Evolutionary conservation across 2,329 filamentous ascomycete genomes (phyloP), one percentile per base, ranked within the genome.

Genomic region (Lachnellula cervina): DNA sequence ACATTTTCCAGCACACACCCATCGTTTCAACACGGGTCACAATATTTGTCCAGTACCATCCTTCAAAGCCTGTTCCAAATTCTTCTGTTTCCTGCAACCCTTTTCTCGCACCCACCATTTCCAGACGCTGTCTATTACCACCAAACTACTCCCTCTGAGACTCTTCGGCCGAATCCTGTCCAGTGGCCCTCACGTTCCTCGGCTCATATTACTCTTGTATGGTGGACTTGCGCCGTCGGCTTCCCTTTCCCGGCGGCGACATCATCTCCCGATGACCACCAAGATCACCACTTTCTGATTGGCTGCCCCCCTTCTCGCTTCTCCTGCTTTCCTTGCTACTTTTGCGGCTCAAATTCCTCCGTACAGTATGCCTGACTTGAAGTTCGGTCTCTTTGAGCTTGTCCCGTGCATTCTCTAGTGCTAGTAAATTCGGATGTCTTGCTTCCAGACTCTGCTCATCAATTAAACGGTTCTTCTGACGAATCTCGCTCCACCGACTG

Each of bases 401-500:
- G 5, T 61, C 49, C 44, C 64, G 56, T 5, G 65, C 59, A 40
- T 58, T 56, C 23, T 58, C 60, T 19, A 69, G 35, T 1, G 62
- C 63, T 21, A 61, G 61, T 44, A 64, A 61, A 57, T 70, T 69
- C 0, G 66, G 64, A 59, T 69, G 67, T 44, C 62, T 65, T 11
- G 66, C 64, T 58, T 69, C 68, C 8, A 67, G 57, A 52, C 61
- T 65, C 38, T 54, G 49, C 56, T 73, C 69, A 61, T 83, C 80
- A 48, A 84, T 77, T 49, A 86, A 71, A 46, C 73, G 74, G 64
- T 86, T 86, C 66, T 77, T 80, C 62, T 73, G 78, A 58, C 82
- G 76, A 58, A 92, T 90, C 70, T 90, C 87, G 23, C 81, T 87
- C 84, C 86, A 92, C 42, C 88, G 76, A 50, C 80, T 86, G 76